Percentiles rank a stretch among this genome's conserved stretches.
Conservation (phyloP, 2,329 filamentous ascomycete genomes). For the Fusarium solani-melongenae region DNA sequence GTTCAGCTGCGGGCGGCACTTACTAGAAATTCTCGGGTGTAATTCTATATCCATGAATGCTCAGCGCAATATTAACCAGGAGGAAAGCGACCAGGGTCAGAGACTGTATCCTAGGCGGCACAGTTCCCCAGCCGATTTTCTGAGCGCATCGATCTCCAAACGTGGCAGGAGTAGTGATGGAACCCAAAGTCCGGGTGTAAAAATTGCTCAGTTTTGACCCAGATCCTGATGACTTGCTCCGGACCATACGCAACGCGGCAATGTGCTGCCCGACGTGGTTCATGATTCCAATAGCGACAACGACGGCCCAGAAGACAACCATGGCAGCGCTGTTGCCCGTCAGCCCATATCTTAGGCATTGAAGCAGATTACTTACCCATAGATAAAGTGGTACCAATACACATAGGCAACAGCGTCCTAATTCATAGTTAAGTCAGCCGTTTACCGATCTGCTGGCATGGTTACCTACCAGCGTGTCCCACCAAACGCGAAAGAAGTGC, state of each 20-base stretch:
- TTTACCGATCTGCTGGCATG: not conserved
- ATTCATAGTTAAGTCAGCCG: constrained; percentile 4
- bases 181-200: constrained; percentile 47
- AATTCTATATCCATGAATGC: constrained; percentile 51
- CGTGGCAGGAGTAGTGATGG: constrained; percentile 53
- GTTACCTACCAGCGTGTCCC: constrained; percentile 51
- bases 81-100: constrained; percentile 53
- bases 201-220: not conserved
- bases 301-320: constrained; percentile 54
- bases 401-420: constrained; percentile 52
- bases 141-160: constrained; percentile 57
- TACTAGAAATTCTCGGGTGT: constrained; percentile 55
- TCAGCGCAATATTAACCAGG: constrained; percentile 52
- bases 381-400: constrained; percentile 48
- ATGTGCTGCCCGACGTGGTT: constrained; percentile 43
- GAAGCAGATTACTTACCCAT: constrained; percentile 46
- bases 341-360: not conserved
- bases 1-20: not conserved
- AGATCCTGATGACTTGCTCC: not conserved
- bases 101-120: constrained; percentile 57
- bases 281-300: constrained; percentile 50
- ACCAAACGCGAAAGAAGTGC: constrained; percentile 49
- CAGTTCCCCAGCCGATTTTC: constrained; percentile 57
- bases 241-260: constrained; percentile 2
- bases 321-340: constrained; percentile 45